Base-by-base conservation (phyloP, 2,329 filamentous ascomycete genomes). In the Trichoderma gracile region DNA sequence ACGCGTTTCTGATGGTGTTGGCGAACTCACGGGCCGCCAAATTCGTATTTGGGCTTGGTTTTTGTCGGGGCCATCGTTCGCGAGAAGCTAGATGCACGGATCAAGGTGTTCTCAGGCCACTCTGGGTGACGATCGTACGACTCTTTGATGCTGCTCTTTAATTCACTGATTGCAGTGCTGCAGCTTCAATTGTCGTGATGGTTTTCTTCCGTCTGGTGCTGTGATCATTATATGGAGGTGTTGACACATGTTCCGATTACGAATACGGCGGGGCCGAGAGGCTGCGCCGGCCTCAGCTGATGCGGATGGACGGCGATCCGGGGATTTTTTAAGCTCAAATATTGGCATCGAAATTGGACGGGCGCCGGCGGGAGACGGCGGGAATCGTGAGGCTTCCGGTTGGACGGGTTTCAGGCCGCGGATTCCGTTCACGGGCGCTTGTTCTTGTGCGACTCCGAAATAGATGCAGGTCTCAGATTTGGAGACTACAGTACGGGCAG, bases 11-110 rank as follows among this genome's bases (percentile, higher is more conserved):
- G 15, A 40, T 9, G 8, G 15, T 27, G 23, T 50, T 21, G 14
- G 10, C 4, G 17, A 38, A 73, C 74, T 71, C 63, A 76, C 74
- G 74, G 74, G 66, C 74, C 74, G 38, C 74, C 74, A 15, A 76
- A 76, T 53, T 76, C 74, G 46, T 76, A 76, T 0, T 63, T 69
- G 56, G 42, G 59, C 10, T 54, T 38, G 33, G 33, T 38, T 10
- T 38, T 62, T 45, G 49, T 25, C 10, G 47, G 17, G 3, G 59
- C 42, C 59, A 62, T 62, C 14, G 5, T 38, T 45, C 17, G 7
- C 8, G 21, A 30, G n/a, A 9, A 19, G 17, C 21, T 25, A 57
- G 42, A 33, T 40, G 7, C 33, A 53, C 30, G n/a, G 23, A 52
- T 53, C 23, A 19, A 52, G n/a, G n/a, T 19, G 54, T 7, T 14